phyloP scores from a whole-genome alignment of 73 alveolate species.

The Paraurostyla sp. region DNA sequence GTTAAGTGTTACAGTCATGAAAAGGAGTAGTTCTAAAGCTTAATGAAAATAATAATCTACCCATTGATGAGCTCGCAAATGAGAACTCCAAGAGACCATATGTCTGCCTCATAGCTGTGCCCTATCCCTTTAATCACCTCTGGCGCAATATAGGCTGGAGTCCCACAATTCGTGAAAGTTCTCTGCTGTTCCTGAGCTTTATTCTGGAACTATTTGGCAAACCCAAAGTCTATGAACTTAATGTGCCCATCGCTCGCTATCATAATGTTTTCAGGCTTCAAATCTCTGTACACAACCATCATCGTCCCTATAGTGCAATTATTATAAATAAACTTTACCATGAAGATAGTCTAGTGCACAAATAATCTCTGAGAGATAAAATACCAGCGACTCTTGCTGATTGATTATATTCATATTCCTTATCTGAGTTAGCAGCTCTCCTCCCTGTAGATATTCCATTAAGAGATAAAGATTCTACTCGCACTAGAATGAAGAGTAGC shows the following conservation, averaged over 20 bases:
- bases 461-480: conserved; percentile 24
- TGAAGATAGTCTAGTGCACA: conserved; percentile 70
- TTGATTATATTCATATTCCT: background rate
- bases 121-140: conserved; percentile 71
- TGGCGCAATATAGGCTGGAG: conserved; percentile 89
- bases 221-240: conserved; percentile 65
- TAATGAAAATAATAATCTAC: background rate
- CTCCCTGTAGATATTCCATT: conserved; percentile 65
- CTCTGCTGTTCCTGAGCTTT: background rate
- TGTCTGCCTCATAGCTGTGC: conserved; percentile 71
- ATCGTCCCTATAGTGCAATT: background rate
- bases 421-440: conserved; percentile 43
- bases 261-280: conserved; percentile 67
- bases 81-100: conserved; percentile 77
- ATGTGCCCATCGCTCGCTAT: conserved; percentile 65
- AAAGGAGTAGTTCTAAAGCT: conserved; percentile 39
- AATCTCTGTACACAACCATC: conserved; percentile 63
- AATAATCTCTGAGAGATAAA: conserved; percentile 58
- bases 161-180: conserved; percentile 82
- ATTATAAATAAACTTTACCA: background rate
- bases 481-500: conserved; percentile 42
- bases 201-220: conserved; percentile 37
- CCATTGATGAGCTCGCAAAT: conserved; percentile 52
- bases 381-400: conserved; percentile 9
- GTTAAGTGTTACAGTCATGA: conserved; percentile 17